These are phyloP conservation scores for Ceratobasidium sp. DNA, from an alignment of 1,284 basidiomycete species.

Conservation along the genomic window DNA sequence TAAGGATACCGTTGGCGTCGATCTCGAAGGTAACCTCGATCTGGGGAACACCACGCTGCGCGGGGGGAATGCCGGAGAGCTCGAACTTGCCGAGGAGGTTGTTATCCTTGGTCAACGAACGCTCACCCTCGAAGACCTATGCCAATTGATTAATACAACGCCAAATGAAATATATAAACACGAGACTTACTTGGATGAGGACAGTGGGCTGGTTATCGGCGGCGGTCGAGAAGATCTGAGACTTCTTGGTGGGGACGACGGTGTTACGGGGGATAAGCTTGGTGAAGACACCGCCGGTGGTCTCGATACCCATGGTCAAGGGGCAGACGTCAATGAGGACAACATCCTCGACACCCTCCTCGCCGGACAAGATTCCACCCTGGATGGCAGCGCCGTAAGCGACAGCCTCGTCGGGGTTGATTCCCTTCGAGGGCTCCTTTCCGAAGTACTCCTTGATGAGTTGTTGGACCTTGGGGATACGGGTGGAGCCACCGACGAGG, in stretches of 20 bases:
- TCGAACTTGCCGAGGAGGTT: constrained; percentile 98
- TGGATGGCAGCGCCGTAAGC: constrained; percentile 98
- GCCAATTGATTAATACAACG: constrained; percentile 53
- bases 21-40: constrained; percentile 96
- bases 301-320: constrained; percentile 96
- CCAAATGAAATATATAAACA: constrained; percentile 13
- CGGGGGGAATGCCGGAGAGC: constrained; percentile 90
- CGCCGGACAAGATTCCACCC: constrained; percentile 94
- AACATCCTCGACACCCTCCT: constrained; percentile 83
- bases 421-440: constrained; percentile 92
- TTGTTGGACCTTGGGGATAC: constrained; percentile 98
- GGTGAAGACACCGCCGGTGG: constrained; percentile 98
- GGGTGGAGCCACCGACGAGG: constrained; percentile 96
- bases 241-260: constrained; percentile 97
- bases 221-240: constrained; percentile 97
- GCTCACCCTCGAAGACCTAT: constrained; percentile 91
- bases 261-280: constrained; percentile 97
- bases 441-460: constrained; percentile 95
- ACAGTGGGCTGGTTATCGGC: constrained; percentile 95
- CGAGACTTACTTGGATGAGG: constrained; percentile 67
- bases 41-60: constrained; percentile 94
- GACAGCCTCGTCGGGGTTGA: constrained; percentile 95
- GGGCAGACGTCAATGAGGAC: constrained; percentile 97
- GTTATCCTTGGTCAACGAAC: constrained; percentile 97
- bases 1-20: constrained; percentile 93